Conservation (phyloP, 2,329 filamentous ascomycete species). For the Stagonosporopsis vannaccii region DNA sequence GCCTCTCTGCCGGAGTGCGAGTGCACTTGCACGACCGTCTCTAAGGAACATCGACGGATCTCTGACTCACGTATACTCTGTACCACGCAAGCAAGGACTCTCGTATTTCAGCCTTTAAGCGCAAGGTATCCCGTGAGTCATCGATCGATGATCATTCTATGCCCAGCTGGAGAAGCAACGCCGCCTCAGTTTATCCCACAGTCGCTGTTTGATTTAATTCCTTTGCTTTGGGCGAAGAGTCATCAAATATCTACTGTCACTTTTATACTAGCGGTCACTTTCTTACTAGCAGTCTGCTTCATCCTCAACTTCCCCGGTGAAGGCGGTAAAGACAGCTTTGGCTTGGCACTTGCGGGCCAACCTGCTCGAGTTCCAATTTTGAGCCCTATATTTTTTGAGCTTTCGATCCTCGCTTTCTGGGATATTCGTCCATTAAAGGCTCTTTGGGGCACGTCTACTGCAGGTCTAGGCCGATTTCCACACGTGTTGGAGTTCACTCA, state of each 20-base stretch:
- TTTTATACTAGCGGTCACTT: neutral
- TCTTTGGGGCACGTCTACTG: too few species aligned
- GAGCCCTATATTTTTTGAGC: too few species aligned
- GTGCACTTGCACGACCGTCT: neutral
- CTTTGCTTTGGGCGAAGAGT: neutral
- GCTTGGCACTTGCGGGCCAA: neutral
- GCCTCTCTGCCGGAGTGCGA: neutral
- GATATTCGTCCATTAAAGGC: too few species aligned
- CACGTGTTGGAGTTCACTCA: neutral
- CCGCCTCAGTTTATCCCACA: neutral
- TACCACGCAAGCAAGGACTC: neutral
- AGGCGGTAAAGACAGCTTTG: too few species aligned
- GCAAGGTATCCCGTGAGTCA: constrained; percentile 8
- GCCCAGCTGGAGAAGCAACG: neutral
- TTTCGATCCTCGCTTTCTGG: too few species aligned
- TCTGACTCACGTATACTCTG: constrained; percentile 6
- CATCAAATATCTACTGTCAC: neutral
- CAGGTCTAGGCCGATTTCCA: too few species aligned
- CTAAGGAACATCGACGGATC: neutral
- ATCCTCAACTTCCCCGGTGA: neutral
- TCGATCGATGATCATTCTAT: neutral
- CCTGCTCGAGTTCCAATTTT: too few species aligned
- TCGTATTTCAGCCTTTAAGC: neutral
- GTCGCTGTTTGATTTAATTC: neutral
- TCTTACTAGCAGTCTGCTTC: neutral